Evolutionary conservation across 140 eudicot species (phyloP), one percentile per base, ranked within the genome.

Genomic region (Bidens hawaiensis): DNA sequence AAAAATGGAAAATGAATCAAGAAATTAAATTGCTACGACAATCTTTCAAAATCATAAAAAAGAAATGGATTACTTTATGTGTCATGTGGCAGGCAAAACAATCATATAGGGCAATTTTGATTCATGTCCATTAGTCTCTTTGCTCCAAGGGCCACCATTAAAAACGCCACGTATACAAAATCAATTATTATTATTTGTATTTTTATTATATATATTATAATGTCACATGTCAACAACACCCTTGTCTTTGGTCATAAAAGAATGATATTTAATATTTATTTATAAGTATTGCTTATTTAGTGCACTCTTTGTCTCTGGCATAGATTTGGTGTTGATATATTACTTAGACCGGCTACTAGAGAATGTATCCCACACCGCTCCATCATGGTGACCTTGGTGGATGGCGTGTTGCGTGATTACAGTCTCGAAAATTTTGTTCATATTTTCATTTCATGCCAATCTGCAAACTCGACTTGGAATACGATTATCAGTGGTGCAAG

Each of bases 51-150:
- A 23, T 47, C 38, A 21, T 22, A 65, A 25, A 56, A 31, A 28
- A 28, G 3, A 10, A 15, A 23, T 56, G 15, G 58, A 56, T 30
- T 14, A 19, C 59, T 45, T 58, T 33, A 18, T 30, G 25, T 18
- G 23, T 71, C 64, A 62, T 50, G 62, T 52, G 69, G 62, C 68
- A 59, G 60, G 60, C 60, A 58, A 33, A 50, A 38, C 42, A 31
- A 47, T 59, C 26, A 41, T 9, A 16, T 36, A n/a, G 76, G 70
- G 38, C 60, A 62, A 38, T 62, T 51, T 71, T 71, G 64, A 71
- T 62, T 62, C 57, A 51, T 50, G 56, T 62, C 65, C 71, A 63
- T 72, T 22, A 30, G 59, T 53, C 45, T 27, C 30, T 60, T 23
- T 24, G 58, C 23, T 10, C 58, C 28, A 4, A 21, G 25, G 49